A percentile compares a stretch with the other conserved stretches of the same genome.
Conservation (phyloP, 495 filamentous ascomycete genomes). For the Penicillium cosmopolitanum region DNA sequence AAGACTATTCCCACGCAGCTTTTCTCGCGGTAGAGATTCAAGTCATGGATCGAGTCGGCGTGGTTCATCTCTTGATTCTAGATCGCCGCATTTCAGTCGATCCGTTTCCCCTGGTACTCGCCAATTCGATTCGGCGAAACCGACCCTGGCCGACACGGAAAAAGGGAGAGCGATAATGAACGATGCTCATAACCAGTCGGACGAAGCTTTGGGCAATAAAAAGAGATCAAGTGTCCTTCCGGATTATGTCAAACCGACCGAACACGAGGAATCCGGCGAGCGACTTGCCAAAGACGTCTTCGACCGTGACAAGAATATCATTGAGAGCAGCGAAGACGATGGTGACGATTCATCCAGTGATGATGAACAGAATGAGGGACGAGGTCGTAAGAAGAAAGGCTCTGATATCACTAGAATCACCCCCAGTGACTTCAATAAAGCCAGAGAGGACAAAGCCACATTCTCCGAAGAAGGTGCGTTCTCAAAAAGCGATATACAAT, state of each 20-base stretch:
- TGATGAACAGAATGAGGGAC: conserved; percentile 40
- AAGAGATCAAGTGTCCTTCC: conserved; percentile 58
- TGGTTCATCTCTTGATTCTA: conserved; percentile 59
- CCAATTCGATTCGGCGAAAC: conserved; percentile 44
- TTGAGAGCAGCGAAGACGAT: conserved; percentile 58
- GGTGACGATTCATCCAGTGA: conserved; percentile 51
- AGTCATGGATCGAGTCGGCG: conserved; percentile 51
- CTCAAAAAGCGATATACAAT: background rate
- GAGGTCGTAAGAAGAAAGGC: conserved; percentile 33
- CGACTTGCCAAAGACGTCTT: conserved; percentile 76
- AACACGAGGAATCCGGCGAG: conserved; percentile 47
- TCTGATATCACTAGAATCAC: conserved; percentile 28
- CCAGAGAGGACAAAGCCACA: conserved; percentile 16
- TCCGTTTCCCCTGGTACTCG: conserved; percentile 61
- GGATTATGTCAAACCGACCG: conserved; percentile 43
- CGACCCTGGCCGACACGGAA: conserved; percentile 35
- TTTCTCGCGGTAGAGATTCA: conserved; percentile 44
- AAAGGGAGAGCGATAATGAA: conserved; percentile 59
- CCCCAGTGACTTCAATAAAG: conserved; percentile 24
- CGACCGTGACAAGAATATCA: conserved; percentile 57
- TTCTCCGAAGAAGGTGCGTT: conserved; percentile 69
- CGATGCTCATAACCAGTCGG: conserved; percentile 65
- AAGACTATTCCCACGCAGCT: conserved; percentile 39
- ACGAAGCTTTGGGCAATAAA: conserved; percentile 56
- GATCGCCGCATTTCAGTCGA: conserved; percentile 54